A percentile compares a stretch with the other conserved stretches of the same genome.
phyloP scores from a whole-genome alignment of 495 filamentous ascomycete species.

The Apiosordaria backusii region DNA sequence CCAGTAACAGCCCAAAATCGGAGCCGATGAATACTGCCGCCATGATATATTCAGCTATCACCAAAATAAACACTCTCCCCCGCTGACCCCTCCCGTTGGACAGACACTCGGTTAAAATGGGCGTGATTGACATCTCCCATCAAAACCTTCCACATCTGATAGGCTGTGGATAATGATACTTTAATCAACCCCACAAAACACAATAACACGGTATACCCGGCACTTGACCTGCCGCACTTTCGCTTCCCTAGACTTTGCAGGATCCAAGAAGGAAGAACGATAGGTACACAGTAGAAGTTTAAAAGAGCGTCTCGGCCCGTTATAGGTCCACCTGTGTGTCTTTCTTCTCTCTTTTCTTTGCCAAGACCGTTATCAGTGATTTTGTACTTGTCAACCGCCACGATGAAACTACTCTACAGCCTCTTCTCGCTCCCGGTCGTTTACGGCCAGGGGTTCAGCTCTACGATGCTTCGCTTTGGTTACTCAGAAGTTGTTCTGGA shows the following conservation, averaged over 20 bases:
- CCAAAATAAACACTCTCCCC: background rate
- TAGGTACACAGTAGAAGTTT: background rate
- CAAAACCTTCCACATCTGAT: background rate
- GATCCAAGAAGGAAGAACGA: background rate
- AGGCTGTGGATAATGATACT: background rate
- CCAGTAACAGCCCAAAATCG: background rate
- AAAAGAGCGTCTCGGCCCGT: background rate
- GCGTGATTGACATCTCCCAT: background rate
- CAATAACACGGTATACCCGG: background rate
- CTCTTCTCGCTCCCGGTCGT: slow-evolving; percentile 34
- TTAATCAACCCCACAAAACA: background rate
- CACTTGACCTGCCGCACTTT: background rate
- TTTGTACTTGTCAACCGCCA: background rate
- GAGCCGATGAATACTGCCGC: background rate
- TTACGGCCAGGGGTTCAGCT: slow-evolving; percentile 32
- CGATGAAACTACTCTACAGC: slow-evolving; percentile 36
- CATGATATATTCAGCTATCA: background rate
- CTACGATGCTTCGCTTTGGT: slow-evolving; percentile 44
- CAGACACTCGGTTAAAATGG: background rate
- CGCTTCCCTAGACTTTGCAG: background rate
- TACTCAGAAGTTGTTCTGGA: slow-evolving; percentile 43
- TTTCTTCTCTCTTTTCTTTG: background rate
- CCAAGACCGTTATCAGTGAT: background rate
- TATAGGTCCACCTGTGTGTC: background rate
- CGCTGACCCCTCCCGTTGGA: background rate